phyloP scores from a whole-genome alignment of 2,329 filamentous ascomycete species.

The Aspergillus puulaauensis region DNA sequence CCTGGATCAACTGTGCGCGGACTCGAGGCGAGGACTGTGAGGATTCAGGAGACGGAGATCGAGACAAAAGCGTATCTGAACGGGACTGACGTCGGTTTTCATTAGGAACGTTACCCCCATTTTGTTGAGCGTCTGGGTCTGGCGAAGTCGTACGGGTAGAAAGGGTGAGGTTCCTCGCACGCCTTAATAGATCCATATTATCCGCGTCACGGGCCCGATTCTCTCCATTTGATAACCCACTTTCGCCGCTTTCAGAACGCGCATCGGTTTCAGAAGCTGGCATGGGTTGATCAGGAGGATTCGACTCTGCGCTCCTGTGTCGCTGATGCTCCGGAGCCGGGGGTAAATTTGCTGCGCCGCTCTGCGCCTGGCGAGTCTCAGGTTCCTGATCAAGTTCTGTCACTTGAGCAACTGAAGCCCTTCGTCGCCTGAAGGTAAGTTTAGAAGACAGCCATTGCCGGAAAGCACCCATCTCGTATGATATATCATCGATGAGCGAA shows the following conservation, averaged over 20 bases:
- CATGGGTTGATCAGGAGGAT: conserved; percentile 13
- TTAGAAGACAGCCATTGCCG: conserved; percentile 32
- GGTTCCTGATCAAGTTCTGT: conserved; percentile 16
- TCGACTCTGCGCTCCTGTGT: conserved; percentile 12
- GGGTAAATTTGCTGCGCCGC: conserved; percentile 14
- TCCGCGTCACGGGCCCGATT: conserved; percentile 38
- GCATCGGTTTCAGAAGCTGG: conserved; percentile 16
- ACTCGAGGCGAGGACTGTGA: conserved; percentile 44
- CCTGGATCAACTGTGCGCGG: conserved; percentile 43
- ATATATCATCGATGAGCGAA: conserved; percentile 37
- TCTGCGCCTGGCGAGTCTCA: conserved; percentile 31
- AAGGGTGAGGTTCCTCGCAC: conserved; percentile 19
- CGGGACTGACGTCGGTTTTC: conserved; percentile 31
- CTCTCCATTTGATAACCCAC: conserved; percentile 32
- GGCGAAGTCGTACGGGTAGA: conserved; percentile 12
- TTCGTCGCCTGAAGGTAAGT: conserved; percentile 25
- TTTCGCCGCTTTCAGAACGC: conserved; percentile 18
- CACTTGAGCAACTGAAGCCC: conserved; percentile 15
- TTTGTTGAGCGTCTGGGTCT: conserved; percentile 13
- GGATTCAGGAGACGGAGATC: conserved; percentile 39
- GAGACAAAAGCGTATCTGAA: conserved; percentile 42
- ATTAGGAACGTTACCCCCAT: conserved; percentile 6
- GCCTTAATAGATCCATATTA: conserved; percentile 32
- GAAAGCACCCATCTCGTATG: conserved; percentile 34
- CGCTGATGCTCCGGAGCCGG: conserved; percentile 12